Evolutionary conservation across 164 flowering plant species (phyloP).

Genomic region (Cinnamomum micranthum): DNA sequence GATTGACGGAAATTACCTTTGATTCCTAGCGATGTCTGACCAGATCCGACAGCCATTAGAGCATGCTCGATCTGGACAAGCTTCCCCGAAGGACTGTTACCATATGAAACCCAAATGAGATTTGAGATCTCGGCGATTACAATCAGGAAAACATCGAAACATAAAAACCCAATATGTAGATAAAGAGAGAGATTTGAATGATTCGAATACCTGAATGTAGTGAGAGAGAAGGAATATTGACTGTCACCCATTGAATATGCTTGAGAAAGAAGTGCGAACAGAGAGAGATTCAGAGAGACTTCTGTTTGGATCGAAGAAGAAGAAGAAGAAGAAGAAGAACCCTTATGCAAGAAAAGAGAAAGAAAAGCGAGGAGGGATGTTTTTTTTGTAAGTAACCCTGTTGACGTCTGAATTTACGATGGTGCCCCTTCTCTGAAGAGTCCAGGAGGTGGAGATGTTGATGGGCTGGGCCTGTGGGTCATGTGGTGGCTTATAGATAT

Average conservation of each 20-base stretch:
- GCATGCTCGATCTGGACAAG: slow-evolving; percentile 99
- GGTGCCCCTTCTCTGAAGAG: too few relatives aligned
- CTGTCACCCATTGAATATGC: slow-evolving; percentile 28
- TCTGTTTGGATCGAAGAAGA: too few relatives aligned
- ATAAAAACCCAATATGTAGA: not conserved
- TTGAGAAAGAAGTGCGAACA: not conserved
- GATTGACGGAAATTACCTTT: slow-evolving; percentile 49
- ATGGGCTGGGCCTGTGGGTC: too few relatives aligned
- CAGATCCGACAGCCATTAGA: slow-evolving; percentile 94
- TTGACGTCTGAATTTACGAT: too few relatives aligned
- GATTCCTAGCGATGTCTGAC: slow-evolving; percentile 94
- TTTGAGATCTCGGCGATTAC: too few relatives aligned
- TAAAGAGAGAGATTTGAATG: not conserved
- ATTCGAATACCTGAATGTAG: slow-evolving; percentile 32
- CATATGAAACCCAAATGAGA: not conserved
- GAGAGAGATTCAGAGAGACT: too few relatives aligned
- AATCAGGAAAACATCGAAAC: not conserved
- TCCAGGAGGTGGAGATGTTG: too few relatives aligned
- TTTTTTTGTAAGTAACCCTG: too few relatives aligned
- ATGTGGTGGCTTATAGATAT: too few relatives aligned
- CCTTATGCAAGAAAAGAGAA: too few relatives aligned
- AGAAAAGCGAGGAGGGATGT: too few relatives aligned
- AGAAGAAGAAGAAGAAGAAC: too few relatives aligned
- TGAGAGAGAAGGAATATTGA: slow-evolving; percentile 40
- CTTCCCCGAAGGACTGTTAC: slow-evolving; percentile 89